Percentiles rank a stretch among this genome's conserved stretches.
These are phyloP conservation scores for Xylariaceae sp. DNA, from an alignment of 2,329 filamentous ascomycete species.

Conservation along the genomic window DNA sequence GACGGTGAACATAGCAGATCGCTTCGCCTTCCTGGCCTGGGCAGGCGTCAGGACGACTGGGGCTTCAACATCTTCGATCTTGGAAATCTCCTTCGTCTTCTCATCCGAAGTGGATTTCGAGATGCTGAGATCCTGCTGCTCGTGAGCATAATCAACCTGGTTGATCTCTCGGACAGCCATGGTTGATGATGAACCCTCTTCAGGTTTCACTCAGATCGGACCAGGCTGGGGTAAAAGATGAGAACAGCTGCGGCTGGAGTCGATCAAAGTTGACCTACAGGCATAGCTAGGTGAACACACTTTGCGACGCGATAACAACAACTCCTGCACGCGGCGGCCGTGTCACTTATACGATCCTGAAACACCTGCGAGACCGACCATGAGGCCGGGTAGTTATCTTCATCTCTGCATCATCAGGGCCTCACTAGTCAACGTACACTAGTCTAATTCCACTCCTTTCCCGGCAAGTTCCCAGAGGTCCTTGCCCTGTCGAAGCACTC, in stretches of 20 bases:
- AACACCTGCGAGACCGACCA: neutral
- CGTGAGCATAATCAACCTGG: conserved; percentile 1
- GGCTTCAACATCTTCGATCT: neutral
- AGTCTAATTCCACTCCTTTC: neutral
- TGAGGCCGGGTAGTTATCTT: too few species aligned
- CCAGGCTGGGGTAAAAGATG: neutral
- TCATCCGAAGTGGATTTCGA: conserved; percentile 1
- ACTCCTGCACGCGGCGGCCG: neutral
- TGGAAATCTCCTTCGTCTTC: neutral
- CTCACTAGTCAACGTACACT: neutral
- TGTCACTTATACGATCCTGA: neutral
- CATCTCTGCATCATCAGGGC: too few species aligned
- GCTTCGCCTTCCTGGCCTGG: conserved; percentile 2
- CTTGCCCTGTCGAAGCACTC: too few species aligned
- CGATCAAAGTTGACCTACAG: neutral
- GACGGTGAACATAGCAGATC: conserved; percentile 12
- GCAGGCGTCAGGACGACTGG: conserved; percentile 2
- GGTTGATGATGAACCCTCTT: neutral
- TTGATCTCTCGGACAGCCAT: conserved; percentile 4
- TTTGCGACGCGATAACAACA: neutral
- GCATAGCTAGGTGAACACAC: neutral
- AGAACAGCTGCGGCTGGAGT: neutral
- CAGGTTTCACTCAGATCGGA: neutral
- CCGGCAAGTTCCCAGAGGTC: neutral
- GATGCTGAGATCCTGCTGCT: neutral